Evolutionary conservation across 2,329 filamentous ascomycete species (phyloP), one percentile per base, ranked within the genome.

Genomic region (Fusarium transvaalense): DNA sequence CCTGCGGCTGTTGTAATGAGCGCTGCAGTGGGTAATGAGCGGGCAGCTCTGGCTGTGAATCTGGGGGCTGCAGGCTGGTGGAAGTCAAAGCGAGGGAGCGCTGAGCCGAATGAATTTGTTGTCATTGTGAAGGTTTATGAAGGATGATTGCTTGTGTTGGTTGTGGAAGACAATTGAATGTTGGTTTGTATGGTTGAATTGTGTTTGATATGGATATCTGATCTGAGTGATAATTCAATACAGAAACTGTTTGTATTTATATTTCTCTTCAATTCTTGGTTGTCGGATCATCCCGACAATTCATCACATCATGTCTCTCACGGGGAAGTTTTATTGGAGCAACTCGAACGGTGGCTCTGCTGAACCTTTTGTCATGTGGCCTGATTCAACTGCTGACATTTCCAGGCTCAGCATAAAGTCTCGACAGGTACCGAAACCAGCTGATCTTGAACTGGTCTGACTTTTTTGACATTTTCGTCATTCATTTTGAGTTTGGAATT

Each of bases 1-100:
- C 53, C 53, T 25, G 53, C 53, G 39, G 53, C 54, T n/a, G 56
- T 55, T 54, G 56, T 27, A 23, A 58, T 14, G 2, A 58, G 34
- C 4, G 55, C 55, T 31, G 39, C 56, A 15, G 56, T 58, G 27
- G 56, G 39, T 21, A 58, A 43, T 23, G 15, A 37, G 3, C 39
- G 50, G 14, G 39, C 56, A 17, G 19, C 39, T 17, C 32, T 42
- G 7, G 19, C 19, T 6, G 48, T 58, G 5, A 58, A n/a, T 37
- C 23, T 55, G 21, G 56, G 56, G 3, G 38, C 32, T 42, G 25
- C 10, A 8, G 48, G 56, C 4, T 38, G 39, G 19, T 39, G 56
- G 10, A 58, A 45, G 32, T 43, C 48, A 21, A 58, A 58, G 50
- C 27, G 56, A 39, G 56, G 48, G 14, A 55, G 48, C 0, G 38